Conservation (phyloP, 75 land plant species). For the Cupressus sempervirens region DNA sequence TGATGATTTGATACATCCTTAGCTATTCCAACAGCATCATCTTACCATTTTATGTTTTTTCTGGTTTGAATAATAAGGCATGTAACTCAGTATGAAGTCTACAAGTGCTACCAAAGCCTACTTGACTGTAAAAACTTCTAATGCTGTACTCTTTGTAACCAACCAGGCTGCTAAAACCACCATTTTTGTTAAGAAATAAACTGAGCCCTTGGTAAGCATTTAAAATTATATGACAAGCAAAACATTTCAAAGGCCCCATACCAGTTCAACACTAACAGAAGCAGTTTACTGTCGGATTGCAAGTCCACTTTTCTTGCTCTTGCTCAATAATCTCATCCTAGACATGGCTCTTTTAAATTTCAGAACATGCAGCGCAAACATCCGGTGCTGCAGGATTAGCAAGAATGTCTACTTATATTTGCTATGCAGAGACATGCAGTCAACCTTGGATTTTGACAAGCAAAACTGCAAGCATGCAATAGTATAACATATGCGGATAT, state of each 20-base stretch:
- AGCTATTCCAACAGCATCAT: neutral
- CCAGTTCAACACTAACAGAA: neutral
- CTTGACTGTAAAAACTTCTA: neutral
- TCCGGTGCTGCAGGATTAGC: neutral
- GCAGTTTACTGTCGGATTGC: neutral
- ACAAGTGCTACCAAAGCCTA: neutral
- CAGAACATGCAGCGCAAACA: neutral
- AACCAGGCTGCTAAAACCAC: too few relatives aligned
- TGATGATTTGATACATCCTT: neutral
- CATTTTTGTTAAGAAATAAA: too few relatives aligned
- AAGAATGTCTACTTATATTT: too few relatives aligned
- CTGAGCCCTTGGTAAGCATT: neutral
- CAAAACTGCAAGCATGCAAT: neutral
- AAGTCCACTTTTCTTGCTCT: too few relatives aligned
- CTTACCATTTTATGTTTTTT: neutral
- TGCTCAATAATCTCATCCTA: too few relatives aligned
- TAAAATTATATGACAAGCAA: neutral
- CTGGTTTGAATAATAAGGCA: neutral
- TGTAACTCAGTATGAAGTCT: neutral
- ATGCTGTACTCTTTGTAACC: neutral
- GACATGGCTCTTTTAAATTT: too few relatives aligned
- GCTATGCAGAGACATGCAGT: too few relatives aligned
- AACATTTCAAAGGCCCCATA: neutral
- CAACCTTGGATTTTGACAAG: neutral
- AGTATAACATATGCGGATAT: neutral